Percentiles rank a stretch among this genome's conserved stretches.
Evolutionary conservation across 371 early-diverging fungal species (phyloP).

Genomic region (Entomophthora muscae): DNA sequence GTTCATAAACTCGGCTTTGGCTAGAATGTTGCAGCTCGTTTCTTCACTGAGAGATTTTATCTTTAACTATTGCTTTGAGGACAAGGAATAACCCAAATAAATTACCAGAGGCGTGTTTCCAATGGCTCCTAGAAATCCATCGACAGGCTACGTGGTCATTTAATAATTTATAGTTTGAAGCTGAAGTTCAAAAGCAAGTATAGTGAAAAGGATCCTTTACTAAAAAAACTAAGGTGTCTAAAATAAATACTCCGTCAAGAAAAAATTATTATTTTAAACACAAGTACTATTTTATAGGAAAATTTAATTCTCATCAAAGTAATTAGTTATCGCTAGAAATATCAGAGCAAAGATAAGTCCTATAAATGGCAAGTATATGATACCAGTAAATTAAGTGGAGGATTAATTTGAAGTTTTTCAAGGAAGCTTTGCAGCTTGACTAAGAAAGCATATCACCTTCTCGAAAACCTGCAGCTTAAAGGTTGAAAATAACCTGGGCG

Average conservation of each 20-base stretch:
- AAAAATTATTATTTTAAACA: background rate
- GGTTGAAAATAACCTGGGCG: background rate
- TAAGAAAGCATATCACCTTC: background rate
- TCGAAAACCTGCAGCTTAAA: background rate
- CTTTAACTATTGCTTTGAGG: conserved; percentile 32
- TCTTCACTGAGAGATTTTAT: conserved; percentile 55
- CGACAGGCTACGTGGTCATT: conserved; percentile 10
- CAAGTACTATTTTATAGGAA: background rate
- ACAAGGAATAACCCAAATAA: background rate
- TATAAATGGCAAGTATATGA: background rate
- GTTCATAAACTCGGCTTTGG: conserved; percentile 95
- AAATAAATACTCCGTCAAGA: background rate
- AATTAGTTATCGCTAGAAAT: no score
- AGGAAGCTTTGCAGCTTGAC: no score
- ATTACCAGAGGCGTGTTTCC: conserved; percentile 86
- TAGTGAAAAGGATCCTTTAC: background rate
- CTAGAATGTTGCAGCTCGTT: conserved; percentile 75
- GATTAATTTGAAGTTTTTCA: background rate
- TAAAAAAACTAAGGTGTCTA: background rate
- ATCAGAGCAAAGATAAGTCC: no score
- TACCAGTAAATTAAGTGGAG: background rate
- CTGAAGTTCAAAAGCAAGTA: background rate
- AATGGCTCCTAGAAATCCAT: conserved; percentile 77
- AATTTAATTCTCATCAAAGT: background rate
- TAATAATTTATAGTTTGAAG: background rate